Evolutionary conservation across 2,329 filamentous ascomycete genomes (phyloP).

Genomic region (Scedosporium boydii): DNA sequence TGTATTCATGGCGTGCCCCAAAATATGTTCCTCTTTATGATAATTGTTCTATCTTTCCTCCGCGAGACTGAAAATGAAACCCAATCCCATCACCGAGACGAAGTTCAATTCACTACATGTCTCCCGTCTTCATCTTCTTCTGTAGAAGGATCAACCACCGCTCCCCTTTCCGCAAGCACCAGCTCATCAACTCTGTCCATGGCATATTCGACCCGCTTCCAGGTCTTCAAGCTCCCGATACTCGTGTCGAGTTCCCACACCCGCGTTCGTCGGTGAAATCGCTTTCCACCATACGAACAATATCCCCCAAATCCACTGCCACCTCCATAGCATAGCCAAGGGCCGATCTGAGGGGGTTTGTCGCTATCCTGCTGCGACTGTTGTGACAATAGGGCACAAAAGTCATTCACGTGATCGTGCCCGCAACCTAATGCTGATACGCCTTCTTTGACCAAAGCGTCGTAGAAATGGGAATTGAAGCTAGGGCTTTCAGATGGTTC

Average conservation of each 20-base stretch:
- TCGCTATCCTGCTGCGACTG: slow-evolving; percentile 21
- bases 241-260: slow-evolving; percentile 94
- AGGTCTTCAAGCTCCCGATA: slow-evolving; percentile 77
- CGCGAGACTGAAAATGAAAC: not conserved
- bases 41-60: not conserved
- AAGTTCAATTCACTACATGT: not conserved
- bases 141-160: slow-evolving; percentile 1
- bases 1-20: too few species aligned
- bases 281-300: slow-evolving; percentile 66
- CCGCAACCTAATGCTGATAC: slow-evolving; percentile 83
- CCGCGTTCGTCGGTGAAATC: slow-evolving; percentile 69
- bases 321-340: slow-evolving; percentile 99
- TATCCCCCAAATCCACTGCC: slow-evolving; percentile 91
- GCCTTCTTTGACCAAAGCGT: slow-evolving; percentile 77
- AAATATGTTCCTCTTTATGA: not conserved
- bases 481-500: slow-evolving; percentile 79
- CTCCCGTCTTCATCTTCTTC: not conserved
- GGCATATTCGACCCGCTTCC: slow-evolving; percentile 70
- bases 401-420: slow-evolving; percentile 96
- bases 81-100: not conserved
- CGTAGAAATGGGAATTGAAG: slow-evolving; percentile 84
- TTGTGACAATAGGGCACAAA: slow-evolving; percentile 56
- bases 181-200: slow-evolving; percentile 21
- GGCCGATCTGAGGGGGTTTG: slow-evolving; percentile 43
- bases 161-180: slow-evolving; percentile 18